phyloP scores from a whole-genome alignment of 2,329 filamentous ascomycete genomes.

The Fonsecaea nubica region DNA sequence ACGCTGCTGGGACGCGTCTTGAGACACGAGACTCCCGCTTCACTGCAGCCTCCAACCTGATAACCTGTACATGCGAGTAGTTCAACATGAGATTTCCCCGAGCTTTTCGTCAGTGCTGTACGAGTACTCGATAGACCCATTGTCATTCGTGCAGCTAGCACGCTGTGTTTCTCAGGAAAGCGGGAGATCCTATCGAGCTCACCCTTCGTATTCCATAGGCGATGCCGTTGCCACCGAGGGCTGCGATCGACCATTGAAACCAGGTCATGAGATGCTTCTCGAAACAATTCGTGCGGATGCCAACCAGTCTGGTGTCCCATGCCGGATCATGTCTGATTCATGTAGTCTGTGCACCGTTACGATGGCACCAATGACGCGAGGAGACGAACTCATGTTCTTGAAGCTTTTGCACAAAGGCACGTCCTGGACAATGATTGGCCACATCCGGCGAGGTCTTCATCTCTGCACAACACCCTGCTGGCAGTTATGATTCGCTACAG shows the following conservation, averaged over 20 bases:
- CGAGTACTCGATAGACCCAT: neutral
- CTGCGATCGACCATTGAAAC: slow-evolving; percentile 9
- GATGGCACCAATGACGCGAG: slow-evolving; percentile 30
- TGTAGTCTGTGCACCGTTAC: slow-evolving; percentile 25
- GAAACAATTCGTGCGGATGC: slow-evolving; percentile 19
- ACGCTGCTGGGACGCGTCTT: slow-evolving; percentile 32
- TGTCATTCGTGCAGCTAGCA: neutral
- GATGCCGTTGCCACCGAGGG: slow-evolving; percentile 5
- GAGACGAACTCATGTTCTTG: slow-evolving; percentile 2
- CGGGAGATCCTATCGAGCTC: neutral
- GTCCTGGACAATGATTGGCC: slow-evolving; percentile 17
- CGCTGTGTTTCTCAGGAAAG: neutral
- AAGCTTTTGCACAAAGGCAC: slow-evolving; percentile 4
- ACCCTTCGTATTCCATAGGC: slow-evolving; percentile 5
- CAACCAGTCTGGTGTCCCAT: slow-evolving; percentile 7
- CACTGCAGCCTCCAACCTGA: slow-evolving; percentile 19
- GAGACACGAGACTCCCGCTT: slow-evolving; percentile 34
- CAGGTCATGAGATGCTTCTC: slow-evolving; percentile 20
- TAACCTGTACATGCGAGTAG: neutral
- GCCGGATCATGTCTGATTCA: slow-evolving; percentile 4
- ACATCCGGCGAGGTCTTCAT: slow-evolving; percentile 6
- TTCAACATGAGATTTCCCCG: neutral
- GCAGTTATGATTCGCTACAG: slow-evolving; percentile 31
- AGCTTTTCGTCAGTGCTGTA: neutral
- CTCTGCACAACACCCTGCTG: slow-evolving; percentile 18